Conservation (phyloP, 2,329 filamentous ascomycete species). For the Colletotrichum musae region DNA sequence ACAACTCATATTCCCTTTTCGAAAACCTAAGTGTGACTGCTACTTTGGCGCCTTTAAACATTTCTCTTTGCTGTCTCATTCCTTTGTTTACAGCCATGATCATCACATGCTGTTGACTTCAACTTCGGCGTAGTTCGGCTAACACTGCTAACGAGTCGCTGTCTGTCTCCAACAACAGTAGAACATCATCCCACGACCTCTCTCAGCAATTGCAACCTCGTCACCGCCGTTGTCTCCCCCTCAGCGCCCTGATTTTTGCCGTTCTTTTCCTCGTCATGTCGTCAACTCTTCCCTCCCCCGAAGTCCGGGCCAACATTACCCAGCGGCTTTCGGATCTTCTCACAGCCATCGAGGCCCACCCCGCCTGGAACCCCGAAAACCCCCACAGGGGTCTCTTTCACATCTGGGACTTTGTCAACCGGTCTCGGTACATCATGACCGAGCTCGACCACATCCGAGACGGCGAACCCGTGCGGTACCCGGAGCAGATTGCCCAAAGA, state of each 20-base stretch:
- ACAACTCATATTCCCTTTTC: constrained; percentile 24
- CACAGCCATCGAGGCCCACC: constrained; percentile 49
- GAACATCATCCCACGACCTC: background rate
- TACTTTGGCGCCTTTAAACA: background rate
- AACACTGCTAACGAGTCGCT: background rate
- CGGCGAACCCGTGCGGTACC: constrained; percentile 51
- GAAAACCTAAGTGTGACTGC: constrained; percentile 29
- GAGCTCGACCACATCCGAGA: constrained; percentile 57
- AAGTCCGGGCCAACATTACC: constrained; percentile 46
- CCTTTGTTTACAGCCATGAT: background rate
- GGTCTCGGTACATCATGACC: constrained; percentile 57
- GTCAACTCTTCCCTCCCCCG: constrained; percentile 44
- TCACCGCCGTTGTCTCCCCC: background rate
- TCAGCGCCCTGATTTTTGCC: too few relatives aligned
- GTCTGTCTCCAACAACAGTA: background rate
- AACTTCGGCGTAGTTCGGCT: background rate
- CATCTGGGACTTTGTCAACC: constrained; percentile 59
- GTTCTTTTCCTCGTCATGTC: constrained; percentile 24
- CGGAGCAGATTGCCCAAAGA: constrained; percentile 52
- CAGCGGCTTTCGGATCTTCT: constrained; percentile 47
- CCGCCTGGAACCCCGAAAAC: constrained; percentile 46
- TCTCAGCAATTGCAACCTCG: background rate
- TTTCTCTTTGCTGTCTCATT: background rate
- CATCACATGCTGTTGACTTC: background rate
- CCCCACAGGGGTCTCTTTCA: constrained; percentile 52